Evolutionary conservation across 768 basidiomycete genomes (phyloP), one percentile per base, ranked within the genome.

Genomic region (Asterophora lycoperdoides): DNA sequence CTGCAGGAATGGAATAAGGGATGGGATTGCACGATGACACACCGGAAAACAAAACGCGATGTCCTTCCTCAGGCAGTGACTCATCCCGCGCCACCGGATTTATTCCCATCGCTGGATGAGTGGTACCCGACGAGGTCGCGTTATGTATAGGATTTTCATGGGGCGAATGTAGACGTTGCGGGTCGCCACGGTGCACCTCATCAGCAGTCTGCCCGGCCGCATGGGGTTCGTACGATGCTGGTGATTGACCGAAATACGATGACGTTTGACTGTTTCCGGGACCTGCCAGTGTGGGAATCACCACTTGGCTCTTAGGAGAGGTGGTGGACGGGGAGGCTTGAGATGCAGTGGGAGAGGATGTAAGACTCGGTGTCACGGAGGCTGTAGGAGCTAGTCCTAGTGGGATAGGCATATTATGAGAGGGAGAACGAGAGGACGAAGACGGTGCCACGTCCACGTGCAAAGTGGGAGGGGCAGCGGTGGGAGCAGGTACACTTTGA

Each of bases 1-100:
- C 23, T 3, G 44, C 49, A 36, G 30, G 26, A 35, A 38, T 5
- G 35, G 5, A 40, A 13, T 10, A 10, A 13, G 30, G n/a, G 1
- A 7, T 5, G 30, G n/a, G 1, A 7, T 5, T 15, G 7, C 35
- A 26, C 26, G 23, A 36, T 10, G 42, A 74, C 87, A 55, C 53
- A 92, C 93, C 91, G 58, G 91, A 94, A 70, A 96, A 95, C 60
- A 93, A 61, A 29, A 97, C 86, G 1, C 81, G 80, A 34, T 78
- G 74, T 0, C 93, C 93, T 36, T 86, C 85, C 45, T 94, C 91
- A 5, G 86, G 89, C 40, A 81, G 84, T 58, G 89, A 82, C 56
- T 37, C 18, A 65, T 60, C n/a, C 60, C 64, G 7, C 60, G 65
- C 2, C 41, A 26, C 9, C 13, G 30, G 23, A 23, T 3, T 23